Percentiles rank a stretch among this genome's conserved stretches.
Evolutionary conservation across 208 protist species (phyloP).

Genomic region (Crithidia brevicula): DNA sequence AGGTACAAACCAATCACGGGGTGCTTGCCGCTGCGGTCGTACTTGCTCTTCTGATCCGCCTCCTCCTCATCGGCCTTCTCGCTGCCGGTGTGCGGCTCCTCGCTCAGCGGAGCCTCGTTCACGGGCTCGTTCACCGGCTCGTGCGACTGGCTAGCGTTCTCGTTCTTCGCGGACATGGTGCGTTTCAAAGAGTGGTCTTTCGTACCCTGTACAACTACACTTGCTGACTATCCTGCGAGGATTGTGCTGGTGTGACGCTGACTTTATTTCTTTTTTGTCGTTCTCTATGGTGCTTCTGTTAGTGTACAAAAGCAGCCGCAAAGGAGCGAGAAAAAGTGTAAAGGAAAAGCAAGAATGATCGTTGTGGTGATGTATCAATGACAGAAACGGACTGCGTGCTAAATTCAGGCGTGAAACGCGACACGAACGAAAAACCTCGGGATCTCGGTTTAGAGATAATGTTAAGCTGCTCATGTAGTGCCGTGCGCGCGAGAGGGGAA

Average conservation of each 20-base stretch:
- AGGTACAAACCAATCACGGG: conserved; percentile 41
- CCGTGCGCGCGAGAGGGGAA: no score
- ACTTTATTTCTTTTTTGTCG: neutral
- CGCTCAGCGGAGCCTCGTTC: conserved; percentile 12
- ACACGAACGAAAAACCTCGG: conserved; percentile 22
- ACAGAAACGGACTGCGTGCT: conserved; percentile 7
- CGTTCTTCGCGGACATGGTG: conserved; percentile 3
- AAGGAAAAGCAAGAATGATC: no score
- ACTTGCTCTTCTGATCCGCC: conserved; percentile 30
- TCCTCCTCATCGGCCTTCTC: conserved; percentile 17
- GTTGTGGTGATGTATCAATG: no score
- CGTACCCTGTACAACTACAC: no score
- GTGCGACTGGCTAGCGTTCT: conserved; percentile 4
- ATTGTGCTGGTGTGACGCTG: no score
- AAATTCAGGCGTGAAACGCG: conserved; percentile 1
- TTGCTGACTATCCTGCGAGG: no score
- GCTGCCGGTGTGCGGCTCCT: conserved; percentile 13
- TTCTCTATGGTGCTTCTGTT: conserved; percentile 5
- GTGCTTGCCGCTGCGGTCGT: conserved; percentile 32
- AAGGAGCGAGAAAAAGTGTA: neutral
- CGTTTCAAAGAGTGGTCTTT: no score
- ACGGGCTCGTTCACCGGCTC: conserved; percentile 30
- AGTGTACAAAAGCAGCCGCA: conserved; percentile 18
- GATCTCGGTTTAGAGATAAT: conserved; percentile 20
- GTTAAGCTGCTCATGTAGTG: conserved; percentile 20